Conservation (phyloP, 768 basidiomycete genomes). For the Lentinus tigrinus region DNA sequence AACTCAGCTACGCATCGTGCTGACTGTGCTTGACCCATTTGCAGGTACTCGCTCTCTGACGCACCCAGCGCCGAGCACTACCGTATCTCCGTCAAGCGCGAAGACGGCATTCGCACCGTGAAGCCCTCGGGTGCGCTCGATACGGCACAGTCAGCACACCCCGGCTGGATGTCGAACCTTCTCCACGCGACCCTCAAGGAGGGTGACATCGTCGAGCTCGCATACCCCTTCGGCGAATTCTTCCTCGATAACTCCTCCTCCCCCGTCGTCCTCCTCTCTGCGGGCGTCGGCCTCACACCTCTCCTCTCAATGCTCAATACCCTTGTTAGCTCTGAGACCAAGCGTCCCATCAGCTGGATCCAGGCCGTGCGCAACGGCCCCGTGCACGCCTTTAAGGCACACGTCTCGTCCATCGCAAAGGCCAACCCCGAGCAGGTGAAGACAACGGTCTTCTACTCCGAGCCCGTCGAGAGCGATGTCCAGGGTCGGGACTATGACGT, state of each 20-base stretch:
- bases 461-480: conserved; percentile 9
- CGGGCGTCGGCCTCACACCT: conserved; percentile 27
- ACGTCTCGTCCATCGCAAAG: conserved; percentile 11
- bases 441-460: conserved; percentile 14
- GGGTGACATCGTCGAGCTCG: conserved; percentile 22
- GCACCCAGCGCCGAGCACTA: conserved; percentile 19
- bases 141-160: conserved; percentile 15
- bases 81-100: conserved; percentile 27
- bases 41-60: conserved; percentile 25
- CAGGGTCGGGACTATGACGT: conserved; percentile 18
- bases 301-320: conserved; percentile 26
- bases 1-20: not conserved
- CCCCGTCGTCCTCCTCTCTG: conserved; percentile 26
- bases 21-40: not conserved
- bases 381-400: conserved; percentile 17
- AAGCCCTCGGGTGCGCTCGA: conserved; percentile 12
- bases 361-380: conserved; percentile 20
- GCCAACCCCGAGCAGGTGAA: conserved; percentile 13
- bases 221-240: conserved; percentile 27
- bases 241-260: conserved; percentile 22
- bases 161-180: conserved; percentile 25
- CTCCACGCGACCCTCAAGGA: conserved; percentile 22
- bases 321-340: conserved; percentile 2
- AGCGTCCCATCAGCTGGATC: conserved; percentile 20
- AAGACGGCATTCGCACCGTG: conserved; percentile 15